Base-by-base conservation (phyloP, 2,329 filamentous ascomycete genomes). In the Xylariaceae sp. region DNA sequence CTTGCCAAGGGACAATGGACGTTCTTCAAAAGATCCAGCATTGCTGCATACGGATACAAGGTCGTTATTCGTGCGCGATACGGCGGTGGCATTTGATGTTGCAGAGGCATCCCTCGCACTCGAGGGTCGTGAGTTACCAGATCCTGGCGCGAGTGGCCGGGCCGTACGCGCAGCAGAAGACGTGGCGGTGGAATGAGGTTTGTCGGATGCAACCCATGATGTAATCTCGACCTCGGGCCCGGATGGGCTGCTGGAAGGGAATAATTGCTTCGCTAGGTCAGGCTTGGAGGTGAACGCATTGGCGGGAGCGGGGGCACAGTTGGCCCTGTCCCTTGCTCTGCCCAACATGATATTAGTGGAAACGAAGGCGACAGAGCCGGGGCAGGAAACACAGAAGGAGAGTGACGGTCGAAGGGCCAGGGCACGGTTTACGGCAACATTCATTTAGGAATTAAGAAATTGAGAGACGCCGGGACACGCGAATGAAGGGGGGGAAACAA, bases 191-290 rank as follows among this genome's bases (percentile, higher is more conserved):
- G 44, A 41, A 44, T 34, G 47, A 16, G 46, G 36, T 21, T 51
- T 66, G 60, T 74, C 79, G 56, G 75, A 77, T 51, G 77, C 58
- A 29, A 57, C 55, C 63, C 61, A 76, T 44, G 80, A 74, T 51
- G 76, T 68, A 59, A 84, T 79, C 55, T 77, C 77, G 37, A 70
- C 69, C 66, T 75, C 72, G 5, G 67, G 70, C 15, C 67, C 63
- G 22, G 71, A 65, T 41, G 79, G 77, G 60, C 76, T 83, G 67
- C 78, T 84, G 1, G 82, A 83, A 3, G 80, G 76, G 58, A 84
- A 81, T 15, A 80, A 70, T 53, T 80, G 74, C 66, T 83, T 81
- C 4, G 73, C 68, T 41, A 80, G 66, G 45, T 67, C 60, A 8
- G 65, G 59, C 47, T 70, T 67, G 37, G 50, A 22, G 29, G 58